phyloP scores from a whole-genome alignment of 75 land plant species.

The Picea glauca region DNA sequence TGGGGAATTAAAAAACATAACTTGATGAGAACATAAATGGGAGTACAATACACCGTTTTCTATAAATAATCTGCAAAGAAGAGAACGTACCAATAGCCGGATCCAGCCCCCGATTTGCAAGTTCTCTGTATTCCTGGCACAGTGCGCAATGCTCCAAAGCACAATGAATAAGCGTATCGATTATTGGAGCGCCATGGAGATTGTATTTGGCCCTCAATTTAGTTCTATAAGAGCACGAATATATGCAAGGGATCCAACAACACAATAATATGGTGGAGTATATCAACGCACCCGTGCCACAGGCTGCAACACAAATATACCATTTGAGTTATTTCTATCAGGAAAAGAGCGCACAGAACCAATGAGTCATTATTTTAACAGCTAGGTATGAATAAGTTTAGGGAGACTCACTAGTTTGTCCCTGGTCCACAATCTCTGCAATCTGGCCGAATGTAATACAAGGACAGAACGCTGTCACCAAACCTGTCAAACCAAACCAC shows the following conservation, averaged over 20 bases:
- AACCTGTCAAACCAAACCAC: constrained; percentile 10
- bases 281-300: constrained; percentile 13
- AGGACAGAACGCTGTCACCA: constrained; percentile 25
- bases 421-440: constrained; percentile 23
- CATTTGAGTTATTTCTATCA: too few species aligned
- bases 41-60: background rate
- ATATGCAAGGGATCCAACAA: constrained; percentile 1
- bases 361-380: too few species aligned
- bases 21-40: background rate
- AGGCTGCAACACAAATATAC: constrained; percentile 15
- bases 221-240: constrained; percentile 31
- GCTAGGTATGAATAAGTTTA: too few species aligned
- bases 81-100: constrained; percentile 26
- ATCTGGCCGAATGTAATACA: constrained; percentile 33
- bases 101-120: constrained; percentile 29
- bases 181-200: constrained; percentile 22
- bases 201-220: constrained; percentile 29
- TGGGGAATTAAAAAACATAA: background rate
- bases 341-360: too few species aligned
- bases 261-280: constrained; percentile 14
- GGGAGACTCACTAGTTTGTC: constrained; percentile 10
- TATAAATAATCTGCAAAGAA: background rate
- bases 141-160: constrained; percentile 41
- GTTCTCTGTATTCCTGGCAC: constrained; percentile 61
- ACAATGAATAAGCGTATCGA: constrained; percentile 32